Evolutionary conservation across 2,329 filamentous ascomycete genomes (phyloP).

Genomic region (Hymenoscyphus infarciens): DNA sequence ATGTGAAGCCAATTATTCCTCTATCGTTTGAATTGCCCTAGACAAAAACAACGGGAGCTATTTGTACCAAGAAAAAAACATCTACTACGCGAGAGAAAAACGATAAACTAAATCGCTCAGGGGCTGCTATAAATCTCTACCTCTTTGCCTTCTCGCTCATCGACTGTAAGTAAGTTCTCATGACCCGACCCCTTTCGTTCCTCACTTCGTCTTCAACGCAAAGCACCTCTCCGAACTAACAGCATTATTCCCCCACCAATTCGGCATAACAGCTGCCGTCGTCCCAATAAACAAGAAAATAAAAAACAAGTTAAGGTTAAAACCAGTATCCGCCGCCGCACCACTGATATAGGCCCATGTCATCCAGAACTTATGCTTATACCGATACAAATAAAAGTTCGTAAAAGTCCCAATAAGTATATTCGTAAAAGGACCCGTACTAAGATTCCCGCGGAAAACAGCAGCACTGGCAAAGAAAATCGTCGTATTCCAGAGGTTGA

Average conservation of each 20-base stretch:
- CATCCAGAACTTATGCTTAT: constrained; percentile 55
- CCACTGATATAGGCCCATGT: constrained; percentile 60
- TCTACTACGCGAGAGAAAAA: too few relatives aligned
- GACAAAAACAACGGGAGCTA: too few relatives aligned
- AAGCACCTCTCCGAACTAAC: constrained; percentile 56
- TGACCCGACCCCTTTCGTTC: too few relatives aligned
- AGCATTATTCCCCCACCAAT: constrained; percentile 61
- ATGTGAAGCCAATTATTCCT: too few relatives aligned
- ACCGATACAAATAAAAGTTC: constrained; percentile 56
- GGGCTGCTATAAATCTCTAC: too few relatives aligned
- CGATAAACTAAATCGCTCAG: too few relatives aligned
- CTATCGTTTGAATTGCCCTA: too few relatives aligned
- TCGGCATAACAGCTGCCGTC: constrained; percentile 57
- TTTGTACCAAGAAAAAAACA: too few relatives aligned
- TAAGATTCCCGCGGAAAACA: constrained; percentile 58
- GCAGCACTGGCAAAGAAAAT: constrained; percentile 57
- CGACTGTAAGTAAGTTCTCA: too few relatives aligned
- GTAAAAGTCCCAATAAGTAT: constrained; percentile 57
- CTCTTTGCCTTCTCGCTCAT: too few relatives aligned
- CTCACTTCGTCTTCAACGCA: constrained; percentile 38
- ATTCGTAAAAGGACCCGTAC: constrained; percentile 53
- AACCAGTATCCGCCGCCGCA: constrained; percentile 59
- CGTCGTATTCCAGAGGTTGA: constrained; percentile 59
- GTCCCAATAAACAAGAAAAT: constrained; percentile 57
- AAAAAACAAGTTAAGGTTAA: constrained; percentile 58